Evolutionary conservation across 1,284 basidiomycete species (phyloP).

Genomic region (Anthracocystis walkeri): DNA sequence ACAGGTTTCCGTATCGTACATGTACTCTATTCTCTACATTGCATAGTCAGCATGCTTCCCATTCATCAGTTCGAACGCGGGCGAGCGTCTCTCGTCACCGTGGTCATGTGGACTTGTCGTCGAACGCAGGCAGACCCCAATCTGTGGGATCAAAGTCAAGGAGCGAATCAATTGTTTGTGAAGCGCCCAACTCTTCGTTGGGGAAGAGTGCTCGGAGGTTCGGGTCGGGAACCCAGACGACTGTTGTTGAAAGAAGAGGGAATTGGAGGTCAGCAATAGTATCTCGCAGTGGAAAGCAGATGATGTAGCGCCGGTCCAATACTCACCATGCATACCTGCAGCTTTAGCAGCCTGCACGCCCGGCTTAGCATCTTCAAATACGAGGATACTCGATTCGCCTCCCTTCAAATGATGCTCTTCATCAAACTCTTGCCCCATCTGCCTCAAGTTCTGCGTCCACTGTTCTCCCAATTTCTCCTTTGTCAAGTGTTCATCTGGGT

Average conservation of each 20-base stretch:
- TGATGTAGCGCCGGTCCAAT: neutral
- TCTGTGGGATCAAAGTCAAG: constrained; percentile 63
- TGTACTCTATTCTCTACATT: constrained; percentile 9
- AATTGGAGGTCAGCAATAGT: neutral
- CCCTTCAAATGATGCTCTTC: constrained; percentile 45
- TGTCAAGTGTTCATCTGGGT: constrained; percentile 24
- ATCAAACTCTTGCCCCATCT: constrained; percentile 59
- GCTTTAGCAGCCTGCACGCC: constrained; percentile 65
- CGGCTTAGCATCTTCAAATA: constrained; percentile 69
- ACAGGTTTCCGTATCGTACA: neutral
- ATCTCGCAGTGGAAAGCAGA: neutral
- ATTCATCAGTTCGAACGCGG: neutral
- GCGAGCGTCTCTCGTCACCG: neutral
- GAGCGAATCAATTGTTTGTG: constrained; percentile 63
- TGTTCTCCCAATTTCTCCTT: constrained; percentile 26
- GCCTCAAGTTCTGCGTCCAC: constrained; percentile 43
- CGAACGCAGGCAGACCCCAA: constrained; percentile 66
- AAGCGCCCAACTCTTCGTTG: constrained; percentile 55
- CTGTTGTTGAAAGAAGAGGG: constrained; percentile 17
- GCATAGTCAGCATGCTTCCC: neutral
- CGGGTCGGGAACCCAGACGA: constrained; percentile 68
- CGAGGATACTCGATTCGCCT: constrained; percentile 62
- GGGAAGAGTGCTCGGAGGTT: constrained; percentile 50
- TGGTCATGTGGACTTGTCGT: constrained; percentile 4
- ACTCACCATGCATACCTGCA: constrained; percentile 67